phyloP scores from a whole-genome alignment of 345 rosid species.

The Kernera saxatilis region DNA sequence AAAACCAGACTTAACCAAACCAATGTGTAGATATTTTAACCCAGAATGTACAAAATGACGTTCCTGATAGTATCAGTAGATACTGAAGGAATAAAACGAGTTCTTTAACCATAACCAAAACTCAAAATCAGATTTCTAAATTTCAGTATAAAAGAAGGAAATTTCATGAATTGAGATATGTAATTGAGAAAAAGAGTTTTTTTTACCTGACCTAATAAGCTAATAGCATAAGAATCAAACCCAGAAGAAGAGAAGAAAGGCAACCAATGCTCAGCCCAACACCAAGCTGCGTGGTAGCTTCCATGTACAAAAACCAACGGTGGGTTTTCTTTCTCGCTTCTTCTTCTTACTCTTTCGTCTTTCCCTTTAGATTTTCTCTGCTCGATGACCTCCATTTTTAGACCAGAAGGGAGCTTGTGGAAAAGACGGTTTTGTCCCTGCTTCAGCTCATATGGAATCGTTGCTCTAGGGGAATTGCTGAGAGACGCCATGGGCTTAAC shows the following conservation, averaged over 20 bases:
- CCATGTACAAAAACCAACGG: constrained; percentile 86
- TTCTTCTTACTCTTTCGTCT: not conserved
- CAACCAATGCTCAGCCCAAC: constrained; percentile 93
- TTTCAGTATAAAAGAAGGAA: not conserved
- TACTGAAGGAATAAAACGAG: too few species aligned
- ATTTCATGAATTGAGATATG: not conserved
- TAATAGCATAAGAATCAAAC: constrained; percentile 74
- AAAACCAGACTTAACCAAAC: not conserved
- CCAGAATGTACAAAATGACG: not conserved
- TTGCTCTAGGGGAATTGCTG: constrained; percentile 18
- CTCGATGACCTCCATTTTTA: constrained; percentile 71
- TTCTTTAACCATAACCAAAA: too few species aligned
- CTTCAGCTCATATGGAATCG: constrained; percentile 50
- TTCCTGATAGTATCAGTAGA: too few species aligned
- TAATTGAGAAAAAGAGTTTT: not conserved
- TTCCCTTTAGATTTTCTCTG: constrained; percentile 45
- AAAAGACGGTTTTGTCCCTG: constrained; percentile 61
- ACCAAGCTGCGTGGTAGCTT: constrained; percentile 97
- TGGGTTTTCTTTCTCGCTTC: constrained; percentile 29
- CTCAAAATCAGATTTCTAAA: not conserved
- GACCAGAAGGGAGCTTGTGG: constrained; percentile 76
- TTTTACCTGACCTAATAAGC: constrained; percentile 75
- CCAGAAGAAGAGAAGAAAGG: constrained; percentile 77
- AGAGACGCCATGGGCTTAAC: constrained; percentile 35
- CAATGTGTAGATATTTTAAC: not conserved